Percentiles rank a stretch among this genome's conserved stretches.
Evolutionary conservation across 2,329 filamentous ascomycete species (phyloP).

Genomic region (Emericellopsis atlantica): DNA sequence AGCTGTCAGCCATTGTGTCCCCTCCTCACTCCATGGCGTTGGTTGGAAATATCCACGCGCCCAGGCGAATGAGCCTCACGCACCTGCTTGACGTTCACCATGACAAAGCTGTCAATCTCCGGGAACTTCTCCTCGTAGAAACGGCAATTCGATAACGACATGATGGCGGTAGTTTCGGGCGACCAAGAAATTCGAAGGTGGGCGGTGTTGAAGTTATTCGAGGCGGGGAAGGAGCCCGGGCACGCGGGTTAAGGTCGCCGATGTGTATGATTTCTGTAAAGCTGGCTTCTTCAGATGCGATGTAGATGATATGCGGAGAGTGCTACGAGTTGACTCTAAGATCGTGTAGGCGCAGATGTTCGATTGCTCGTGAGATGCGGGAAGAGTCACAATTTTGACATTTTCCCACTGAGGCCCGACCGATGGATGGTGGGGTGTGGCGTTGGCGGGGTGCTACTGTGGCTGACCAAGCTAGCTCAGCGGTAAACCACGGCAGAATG

Average conservation of each 20-base stretch:
- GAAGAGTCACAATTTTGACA: constrained; percentile 31
- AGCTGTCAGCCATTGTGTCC: constrained; percentile 7
- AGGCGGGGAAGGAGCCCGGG: constrained; percentile 1
- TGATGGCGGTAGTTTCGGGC: constrained; percentile 41
- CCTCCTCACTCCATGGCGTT: not conserved
- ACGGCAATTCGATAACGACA: constrained; percentile 93
- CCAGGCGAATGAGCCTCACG: constrained; percentile 12
- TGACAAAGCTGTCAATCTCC: constrained; percentile 98
- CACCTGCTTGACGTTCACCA: constrained; percentile 99
- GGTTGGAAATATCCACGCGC: not conserved
- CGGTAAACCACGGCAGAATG: constrained; percentile 18
- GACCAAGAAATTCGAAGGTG: not conserved
- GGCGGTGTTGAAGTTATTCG: not conserved
- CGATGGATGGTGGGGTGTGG: constrained; percentile 23
- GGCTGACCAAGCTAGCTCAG: constrained; percentile 2
- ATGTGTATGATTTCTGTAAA: not conserved
- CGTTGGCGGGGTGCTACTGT: constrained; percentile 6
- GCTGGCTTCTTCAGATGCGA: not conserved
- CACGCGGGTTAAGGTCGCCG: too few relatives aligned
- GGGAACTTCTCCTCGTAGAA: constrained; percentile 93
- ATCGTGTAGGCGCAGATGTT: not conserved
- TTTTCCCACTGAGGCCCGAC: constrained; percentile 19
- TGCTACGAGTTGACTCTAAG: too few relatives aligned
- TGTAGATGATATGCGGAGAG: too few relatives aligned
- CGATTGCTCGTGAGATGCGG: constrained; percentile 2